Base-by-base conservation (phyloP, 192 early-diverging fungal genomes). In the Diversispora eburnea region DNA sequence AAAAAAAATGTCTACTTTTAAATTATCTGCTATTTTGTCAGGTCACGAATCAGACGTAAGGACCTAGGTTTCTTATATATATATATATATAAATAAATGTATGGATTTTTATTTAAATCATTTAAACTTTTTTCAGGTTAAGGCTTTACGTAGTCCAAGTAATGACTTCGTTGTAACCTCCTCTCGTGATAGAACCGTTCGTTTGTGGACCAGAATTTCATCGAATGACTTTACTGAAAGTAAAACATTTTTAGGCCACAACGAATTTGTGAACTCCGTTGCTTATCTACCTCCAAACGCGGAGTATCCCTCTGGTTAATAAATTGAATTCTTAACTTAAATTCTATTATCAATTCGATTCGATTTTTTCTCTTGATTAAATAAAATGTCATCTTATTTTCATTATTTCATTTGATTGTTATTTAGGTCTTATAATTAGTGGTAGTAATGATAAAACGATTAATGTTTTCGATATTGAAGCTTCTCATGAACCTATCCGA, bases 401-500 rank as follows among this genome's bases (percentile, higher is more conserved):
- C 19, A 69, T 45, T 45, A 15, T 67, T 5, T 19, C 15, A 25
- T 56, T 10, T 9, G 25, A 33, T 20, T 42, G 46, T 59, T 73
- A 73, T 61, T 15, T 70, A 88, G 96, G 95, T 7, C 84, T 96
- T 41, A 84, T 99, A 59, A 89, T 89, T 5, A 92, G 90, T 41
- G 92, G 93, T 33, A 88, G 93, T 22, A 85, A 85, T 13, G 97
- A 98, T 77, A 95, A 92, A 72, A 66, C 84, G 17, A 93, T 98
- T 43, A 84, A 92, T 64, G 86, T 94, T 5, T 96, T 89, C 82
- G 92, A 96, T 56, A 88, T 88, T 4, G 64, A 77, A 5, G 74
- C 84, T 56, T 78, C 89, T 1, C 67, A 79, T 9, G 77, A 86
- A 19, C 90, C 94, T 4, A 46, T 92, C 0, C 86, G 78, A 55